Evolutionary conservation across 148 eudicot species (phyloP).

Genomic region (Cornus kousa): DNA sequence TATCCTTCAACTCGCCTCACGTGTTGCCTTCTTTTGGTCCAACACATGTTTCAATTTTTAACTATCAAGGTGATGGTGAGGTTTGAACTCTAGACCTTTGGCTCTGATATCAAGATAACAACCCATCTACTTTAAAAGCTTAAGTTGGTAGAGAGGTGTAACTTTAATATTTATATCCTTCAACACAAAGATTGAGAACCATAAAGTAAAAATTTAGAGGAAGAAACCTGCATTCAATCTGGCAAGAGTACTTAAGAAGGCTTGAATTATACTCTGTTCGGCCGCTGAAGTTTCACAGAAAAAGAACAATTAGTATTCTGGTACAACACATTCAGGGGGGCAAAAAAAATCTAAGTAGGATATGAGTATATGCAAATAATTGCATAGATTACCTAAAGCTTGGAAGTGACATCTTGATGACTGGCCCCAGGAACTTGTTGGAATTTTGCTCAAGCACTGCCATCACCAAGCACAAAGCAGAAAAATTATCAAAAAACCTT

Average conservation of each 20-base stretch:
- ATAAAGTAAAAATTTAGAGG: not conserved
- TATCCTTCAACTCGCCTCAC: too few species aligned
- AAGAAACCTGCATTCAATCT: constrained; percentile 76
- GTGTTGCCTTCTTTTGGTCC: too few species aligned
- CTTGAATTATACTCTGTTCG: constrained; percentile 59
- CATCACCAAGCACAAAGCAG: constrained; percentile 1
- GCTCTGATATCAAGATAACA: too few species aligned
- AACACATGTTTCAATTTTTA: too few species aligned
- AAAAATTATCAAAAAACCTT: not conserved
- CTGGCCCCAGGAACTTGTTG: constrained; percentile 64
- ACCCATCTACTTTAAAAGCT: too few species aligned
- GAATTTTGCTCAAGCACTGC: constrained; percentile 39
- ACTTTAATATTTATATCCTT: too few species aligned
- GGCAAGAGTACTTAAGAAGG: constrained; percentile 82
- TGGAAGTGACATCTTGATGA: constrained; percentile 72
- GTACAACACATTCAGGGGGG: too few species aligned
- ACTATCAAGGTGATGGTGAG: too few species aligned
- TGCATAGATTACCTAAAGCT: constrained; percentile 64
- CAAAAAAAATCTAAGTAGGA: not conserved
- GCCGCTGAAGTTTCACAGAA: constrained; percentile 47
- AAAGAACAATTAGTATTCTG: not conserved
- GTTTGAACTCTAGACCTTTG: too few species aligned
- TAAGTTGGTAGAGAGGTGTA: too few species aligned
- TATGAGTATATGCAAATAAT: not conserved
- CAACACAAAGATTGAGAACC: not conserved